phyloP scores from a whole-genome alignment of 305 asterid species.

The Fraxinus baroniana region DNA sequence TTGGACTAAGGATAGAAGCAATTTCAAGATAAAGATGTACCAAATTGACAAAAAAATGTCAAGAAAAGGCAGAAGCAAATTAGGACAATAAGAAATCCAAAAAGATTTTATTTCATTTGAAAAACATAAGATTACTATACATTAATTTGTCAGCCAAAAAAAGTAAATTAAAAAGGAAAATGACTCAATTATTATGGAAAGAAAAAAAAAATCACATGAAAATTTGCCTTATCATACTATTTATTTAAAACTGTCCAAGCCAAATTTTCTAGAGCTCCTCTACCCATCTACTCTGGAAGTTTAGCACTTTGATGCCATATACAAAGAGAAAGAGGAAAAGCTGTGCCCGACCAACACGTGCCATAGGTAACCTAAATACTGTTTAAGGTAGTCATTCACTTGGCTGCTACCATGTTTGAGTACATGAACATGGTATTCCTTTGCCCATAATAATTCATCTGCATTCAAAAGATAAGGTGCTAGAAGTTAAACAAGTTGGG shows the following conservation, averaged over 20 bases:
- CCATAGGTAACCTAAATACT: conserved; percentile 48
- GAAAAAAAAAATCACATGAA: background rate
- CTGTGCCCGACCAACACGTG: conserved; percentile 54
- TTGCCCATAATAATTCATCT: background rate
- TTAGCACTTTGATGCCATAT: conserved; percentile 50
- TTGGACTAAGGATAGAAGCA: background rate
- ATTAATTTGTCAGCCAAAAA: background rate
- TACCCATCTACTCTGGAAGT: conserved; percentile 50
- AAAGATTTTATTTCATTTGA: background rate
- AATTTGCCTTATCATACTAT: background rate
- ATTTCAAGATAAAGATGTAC: background rate
- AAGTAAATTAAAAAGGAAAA: background rate
- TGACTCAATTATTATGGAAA: background rate
- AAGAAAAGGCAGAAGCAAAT: background rate
- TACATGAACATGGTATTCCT: conserved; percentile 20
- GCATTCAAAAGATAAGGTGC: background rate
- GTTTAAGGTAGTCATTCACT: conserved; percentile 42
- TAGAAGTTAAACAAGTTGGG: background rate
- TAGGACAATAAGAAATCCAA: background rate
- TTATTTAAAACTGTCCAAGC: background rate
- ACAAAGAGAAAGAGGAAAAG: conserved; percentile 52
- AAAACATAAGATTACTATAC: background rate
- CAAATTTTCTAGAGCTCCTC: background rate
- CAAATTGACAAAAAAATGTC: too few species aligned
- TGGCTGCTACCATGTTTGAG: conserved; percentile 35